Conservation (phyloP, 169 alveolate genomes). For the Plasmodium berghei region DNA sequence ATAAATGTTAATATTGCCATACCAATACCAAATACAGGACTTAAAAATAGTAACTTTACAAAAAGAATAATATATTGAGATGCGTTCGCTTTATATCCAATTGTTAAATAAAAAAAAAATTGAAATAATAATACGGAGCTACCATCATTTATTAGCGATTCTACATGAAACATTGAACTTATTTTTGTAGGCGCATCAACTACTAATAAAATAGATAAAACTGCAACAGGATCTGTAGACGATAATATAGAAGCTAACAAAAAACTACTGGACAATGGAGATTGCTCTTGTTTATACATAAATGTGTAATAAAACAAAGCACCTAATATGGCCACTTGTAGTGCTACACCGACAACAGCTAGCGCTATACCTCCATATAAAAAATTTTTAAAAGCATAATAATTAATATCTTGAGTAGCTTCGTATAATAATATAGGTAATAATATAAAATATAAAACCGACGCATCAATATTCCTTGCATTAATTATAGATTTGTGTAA, state of each 20-base stretch:
- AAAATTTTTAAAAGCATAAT: conserved; percentile 89
- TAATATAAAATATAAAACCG: conserved; percentile 86
- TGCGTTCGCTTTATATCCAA: conserved; percentile 82
- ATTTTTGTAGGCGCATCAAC: conserved; percentile 89
- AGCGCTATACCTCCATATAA: conserved; percentile 87
- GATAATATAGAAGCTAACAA: conserved; percentile 89
- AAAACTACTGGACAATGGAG: conserved; percentile 84
- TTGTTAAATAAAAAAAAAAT: conserved; percentile 85
- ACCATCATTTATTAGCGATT: conserved; percentile 91
- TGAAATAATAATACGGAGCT: conserved; percentile 89
- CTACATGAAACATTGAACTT: conserved; percentile 89
- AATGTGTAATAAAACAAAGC: conserved; percentile 85
- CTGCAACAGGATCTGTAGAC: conserved; percentile 94
- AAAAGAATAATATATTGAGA: conserved; percentile 82
- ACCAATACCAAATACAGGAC: conserved; percentile 88
- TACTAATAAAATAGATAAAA: conserved; percentile 86
- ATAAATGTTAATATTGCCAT: conserved; percentile 84
- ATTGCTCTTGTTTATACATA: conserved; percentile 72
- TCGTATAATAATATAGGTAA: conserved; percentile 90
- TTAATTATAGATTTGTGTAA: conserved; percentile 74
- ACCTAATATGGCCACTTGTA: conserved; percentile 86
- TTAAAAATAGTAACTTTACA: conserved; percentile 83
- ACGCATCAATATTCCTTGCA: conserved; percentile 83
- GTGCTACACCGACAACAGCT: conserved; percentile 88
- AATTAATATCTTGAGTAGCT: conserved; percentile 90